A percentile compares a stretch with the other conserved stretches of the same genome.
Conservation (phyloP, 2,329 filamentous ascomycete genomes). For the Atkinsonella texensis region DNA sequence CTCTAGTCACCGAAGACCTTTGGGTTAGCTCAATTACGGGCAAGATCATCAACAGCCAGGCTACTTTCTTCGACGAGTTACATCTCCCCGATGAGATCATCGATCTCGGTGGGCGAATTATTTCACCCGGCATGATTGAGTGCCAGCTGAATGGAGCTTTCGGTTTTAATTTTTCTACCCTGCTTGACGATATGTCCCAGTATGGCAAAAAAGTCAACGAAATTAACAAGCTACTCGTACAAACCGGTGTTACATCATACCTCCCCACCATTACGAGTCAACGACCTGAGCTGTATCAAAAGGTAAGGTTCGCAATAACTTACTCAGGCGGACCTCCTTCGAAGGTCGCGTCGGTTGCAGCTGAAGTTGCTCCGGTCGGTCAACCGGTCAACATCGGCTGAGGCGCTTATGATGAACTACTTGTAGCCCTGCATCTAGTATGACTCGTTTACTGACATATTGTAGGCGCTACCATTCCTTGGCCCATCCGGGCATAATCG, state of each 20-base stretch:
- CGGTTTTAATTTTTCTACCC: constrained; percentile 80
- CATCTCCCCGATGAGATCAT: constrained; percentile 61
- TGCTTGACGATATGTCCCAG: constrained; percentile 53
- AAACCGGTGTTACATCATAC: constrained; percentile 80
- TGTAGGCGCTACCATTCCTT: constrained; percentile 58
- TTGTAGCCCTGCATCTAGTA: not conserved
- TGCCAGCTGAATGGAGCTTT: constrained; percentile 87
- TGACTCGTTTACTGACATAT: not conserved
- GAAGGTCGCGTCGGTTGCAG: not conserved
- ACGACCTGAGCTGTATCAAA: constrained; percentile 67
- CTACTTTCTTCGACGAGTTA: constrained; percentile 55
- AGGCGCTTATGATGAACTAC: not conserved
- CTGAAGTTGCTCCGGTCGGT: not conserved
- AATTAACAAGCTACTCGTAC: constrained; percentile 59
- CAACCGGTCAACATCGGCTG: not conserved
- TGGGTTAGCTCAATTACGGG: constrained; percentile 77
- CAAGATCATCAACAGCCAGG: constrained; percentile 64
- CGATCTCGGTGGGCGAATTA: constrained; percentile 70
- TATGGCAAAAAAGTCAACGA: constrained; percentile 63
- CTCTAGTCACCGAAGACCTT: constrained; percentile 65
- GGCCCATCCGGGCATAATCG: constrained; percentile 55
- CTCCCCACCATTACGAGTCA: constrained; percentile 78
- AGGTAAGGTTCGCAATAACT: constrained; percentile 29
- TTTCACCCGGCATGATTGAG: constrained; percentile 81
- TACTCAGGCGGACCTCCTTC: not conserved